Conservation (phyloP, 202 grass and related monocot genomes). For the Schoenoplectus tabernaemontani region DNA sequence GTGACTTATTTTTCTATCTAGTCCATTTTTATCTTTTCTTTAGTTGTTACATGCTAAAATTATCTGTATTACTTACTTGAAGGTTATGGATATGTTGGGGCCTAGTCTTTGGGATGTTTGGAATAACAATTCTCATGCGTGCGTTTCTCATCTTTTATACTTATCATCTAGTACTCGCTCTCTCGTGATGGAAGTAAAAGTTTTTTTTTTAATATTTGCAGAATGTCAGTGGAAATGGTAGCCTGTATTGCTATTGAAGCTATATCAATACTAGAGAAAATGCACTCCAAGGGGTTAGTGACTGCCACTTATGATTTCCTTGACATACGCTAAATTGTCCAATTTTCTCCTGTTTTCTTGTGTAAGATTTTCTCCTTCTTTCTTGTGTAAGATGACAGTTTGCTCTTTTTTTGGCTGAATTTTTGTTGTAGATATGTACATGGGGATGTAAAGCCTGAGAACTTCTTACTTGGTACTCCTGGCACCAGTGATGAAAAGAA, state of each 20-base stretch:
- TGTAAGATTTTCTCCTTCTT: slow-evolving; percentile 2
- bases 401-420: neutral
- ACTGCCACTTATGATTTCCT: slow-evolving; percentile 20
- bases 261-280: slow-evolving; percentile 91
- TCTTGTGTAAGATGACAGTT: neutral
- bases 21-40: slow-evolving; percentile 21
- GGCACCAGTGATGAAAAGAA: slow-evolving; percentile 87
- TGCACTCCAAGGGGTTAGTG: slow-evolving; percentile 96
- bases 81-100: slow-evolving; percentile 99
- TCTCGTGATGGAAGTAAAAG: slow-evolving; percentile 23
- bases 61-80: slow-evolving; percentile 33
- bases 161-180: slow-evolving; percentile 9
- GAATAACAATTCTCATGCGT: slow-evolving; percentile 86
- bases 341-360: neutral
- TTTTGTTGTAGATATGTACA: slow-evolving; percentile 69
- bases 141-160: slow-evolving; percentile 28
- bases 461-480: slow-evolving; percentile 91
- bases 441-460: slow-evolving; percentile 97
- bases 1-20: neutral
- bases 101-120: slow-evolving; percentile 95
- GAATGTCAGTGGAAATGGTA: slow-evolving; percentile 98
- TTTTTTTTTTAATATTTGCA: slow-evolving; percentile 25
- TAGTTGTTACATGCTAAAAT: slow-evolving; percentile 9
- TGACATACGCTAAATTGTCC: neutral
- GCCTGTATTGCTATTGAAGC: slow-evolving; percentile 97